Evolutionary conservation across 2,329 filamentous ascomycete species (phyloP), one percentile per base, ranked within the genome.

Genomic region (Clarireedia paspali): DNA sequence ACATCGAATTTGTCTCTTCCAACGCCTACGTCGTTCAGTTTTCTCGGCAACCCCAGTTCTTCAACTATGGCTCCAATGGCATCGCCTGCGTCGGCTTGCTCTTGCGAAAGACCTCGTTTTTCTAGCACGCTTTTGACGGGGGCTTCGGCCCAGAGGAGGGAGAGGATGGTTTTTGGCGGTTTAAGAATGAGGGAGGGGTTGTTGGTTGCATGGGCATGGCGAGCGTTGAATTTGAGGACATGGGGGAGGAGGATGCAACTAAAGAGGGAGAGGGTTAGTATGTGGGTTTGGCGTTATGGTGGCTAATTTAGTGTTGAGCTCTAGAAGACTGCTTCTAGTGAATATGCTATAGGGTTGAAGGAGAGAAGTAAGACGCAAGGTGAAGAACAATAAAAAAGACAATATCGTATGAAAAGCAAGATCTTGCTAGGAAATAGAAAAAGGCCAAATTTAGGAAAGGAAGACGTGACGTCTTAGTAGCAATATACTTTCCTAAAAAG

Each of bases 201-300:
- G 52, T 60, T 49, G 46, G 63, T 40, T 2, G 30, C 24, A 2
- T 15, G 10, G 2, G 63, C 63, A 55, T 65, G 36, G 14, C 36
- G 20, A 20, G 39, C 57, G 56, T 84, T 85, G 63, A 73, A 84
- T 63, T 77, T 78, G 63, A 78, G 78, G 5, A 84, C 79, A 0
- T 76, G 74, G 0, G 81, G 80, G 38, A 77, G 71, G 55, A 81
- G 70, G 47, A 78, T 75, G 63, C 76, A 84, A 61, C 77, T 81
- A 34, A 12, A 34, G 27, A 34, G 27, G 27, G 27, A 34, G 10
- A 9, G 30, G 30, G 30, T 34, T 34, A 34, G 30, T 12, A 12
- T 9, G 30, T 34, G 9, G 30, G 30, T 34, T 9, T 12, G 30
- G 30, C 14, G 6, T 12, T 12, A 9, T 5, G 30, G 30, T 34